A percentile compares a stretch with the other conserved stretches of the same genome.
Evolutionary conservation across 805 yeast species (phyloP).

Genomic region (Wickerhamomyces queroliae): DNA sequence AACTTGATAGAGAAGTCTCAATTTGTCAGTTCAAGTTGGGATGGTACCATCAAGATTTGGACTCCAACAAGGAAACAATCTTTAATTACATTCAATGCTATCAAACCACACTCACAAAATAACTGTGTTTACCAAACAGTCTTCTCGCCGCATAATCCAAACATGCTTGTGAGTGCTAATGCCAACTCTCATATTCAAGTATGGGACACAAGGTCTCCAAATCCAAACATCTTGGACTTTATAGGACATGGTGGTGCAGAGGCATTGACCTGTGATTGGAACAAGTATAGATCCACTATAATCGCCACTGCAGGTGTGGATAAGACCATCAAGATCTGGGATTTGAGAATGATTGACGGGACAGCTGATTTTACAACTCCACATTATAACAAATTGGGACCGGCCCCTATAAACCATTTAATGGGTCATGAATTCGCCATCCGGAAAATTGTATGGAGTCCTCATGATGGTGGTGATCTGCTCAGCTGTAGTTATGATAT

Average conservation of each 20-base stretch:
- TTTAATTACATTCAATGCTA: slow-evolving; percentile 45
- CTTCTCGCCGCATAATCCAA: slow-evolving; percentile 82
- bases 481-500: slow-evolving; percentile 85
- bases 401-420: slow-evolving; percentile 70
- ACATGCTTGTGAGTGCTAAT: slow-evolving; percentile 60
- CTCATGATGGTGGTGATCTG: slow-evolving; percentile 69
- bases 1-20: slow-evolving; percentile 58
- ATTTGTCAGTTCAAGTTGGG: slow-evolving; percentile 87
- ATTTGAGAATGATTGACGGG: slow-evolving; percentile 56
- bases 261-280: slow-evolving; percentile 79
- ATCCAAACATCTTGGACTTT: slow-evolving; percentile 51
- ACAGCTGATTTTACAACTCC: slow-evolving; percentile 17
- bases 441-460: slow-evolving; percentile 80
- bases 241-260: slow-evolving; percentile 80
- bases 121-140: slow-evolving; percentile 75
- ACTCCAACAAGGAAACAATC: slow-evolving; percentile 53
- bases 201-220: slow-evolving; percentile 75
- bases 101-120: slow-evolving; percentile 24
- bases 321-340: slow-evolving; percentile 81
- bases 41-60: slow-evolving; percentile 82
- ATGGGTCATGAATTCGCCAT: slow-evolving; percentile 89
- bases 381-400: slow-evolving; percentile 41
- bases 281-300: slow-evolving; percentile 75
- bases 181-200: slow-evolving; percentile 70
- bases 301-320: slow-evolving; percentile 93